Conservation (phyloP, 805 yeast species). For the Suhomyces faveliae region DNA sequence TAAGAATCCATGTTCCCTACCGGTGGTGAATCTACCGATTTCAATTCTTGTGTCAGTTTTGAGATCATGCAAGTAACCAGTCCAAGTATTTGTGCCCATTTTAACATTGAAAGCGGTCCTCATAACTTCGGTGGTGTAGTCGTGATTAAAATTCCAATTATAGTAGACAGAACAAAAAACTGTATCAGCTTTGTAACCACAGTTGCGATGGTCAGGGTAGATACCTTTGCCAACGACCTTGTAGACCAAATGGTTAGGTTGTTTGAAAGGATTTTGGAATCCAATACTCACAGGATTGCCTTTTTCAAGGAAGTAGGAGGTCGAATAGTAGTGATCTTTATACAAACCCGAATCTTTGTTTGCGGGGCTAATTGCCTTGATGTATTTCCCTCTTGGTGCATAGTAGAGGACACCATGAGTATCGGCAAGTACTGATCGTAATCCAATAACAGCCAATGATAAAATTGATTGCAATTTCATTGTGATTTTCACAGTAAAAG, state of each 20-base stretch:
- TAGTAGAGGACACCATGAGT: background rate
- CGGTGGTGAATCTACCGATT: slow-evolving; percentile 1
- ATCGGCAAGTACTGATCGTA: too few relatives aligned
- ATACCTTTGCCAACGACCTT: slow-evolving; percentile 7
- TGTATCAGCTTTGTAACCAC: slow-evolving; percentile 9
- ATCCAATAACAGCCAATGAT: too few relatives aligned
- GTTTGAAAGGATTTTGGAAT: background rate
- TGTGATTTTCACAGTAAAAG: too few relatives aligned
- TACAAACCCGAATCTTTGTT: background rate
- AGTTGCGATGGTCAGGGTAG: slow-evolving; percentile 4
- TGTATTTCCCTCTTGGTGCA: background rate
- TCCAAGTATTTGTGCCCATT: slow-evolving; percentile 1
- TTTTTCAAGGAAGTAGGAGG: background rate
- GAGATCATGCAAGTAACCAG: background rate
- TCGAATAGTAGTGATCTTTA: slow-evolving; percentile 1
- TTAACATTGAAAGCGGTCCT: background rate
- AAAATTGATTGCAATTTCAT: too few relatives aligned
- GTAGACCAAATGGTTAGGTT: slow-evolving; percentile 3
- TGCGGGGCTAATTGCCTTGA: background rate
- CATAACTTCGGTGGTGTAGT: slow-evolving; percentile 5
- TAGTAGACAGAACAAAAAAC: slow-evolving; percentile 4
- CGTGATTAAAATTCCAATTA: slow-evolving; percentile 5
- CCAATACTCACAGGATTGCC: slow-evolving; percentile 1
- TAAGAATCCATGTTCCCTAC: background rate
- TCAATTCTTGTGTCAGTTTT: background rate